These are phyloP conservation scores for Bipolaris bicolor DNA, from an alignment of 2,329 filamentous ascomycete genomes.

Conservation along the genomic window DNA sequence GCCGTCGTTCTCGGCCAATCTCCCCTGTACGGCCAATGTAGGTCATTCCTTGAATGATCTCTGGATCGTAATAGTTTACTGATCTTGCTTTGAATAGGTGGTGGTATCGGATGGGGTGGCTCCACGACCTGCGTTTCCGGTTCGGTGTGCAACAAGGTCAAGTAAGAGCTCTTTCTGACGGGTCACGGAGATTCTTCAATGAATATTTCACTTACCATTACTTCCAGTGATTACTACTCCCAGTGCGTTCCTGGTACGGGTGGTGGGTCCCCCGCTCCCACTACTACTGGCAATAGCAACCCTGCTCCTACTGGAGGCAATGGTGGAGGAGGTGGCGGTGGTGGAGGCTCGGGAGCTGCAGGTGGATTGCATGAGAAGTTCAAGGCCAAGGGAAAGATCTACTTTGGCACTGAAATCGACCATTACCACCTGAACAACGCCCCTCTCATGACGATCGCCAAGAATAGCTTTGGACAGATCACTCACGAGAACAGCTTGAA, in stretches of 20 bases:
- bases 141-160: conserved; percentile 42
- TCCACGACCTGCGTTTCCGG: conserved; percentile 50
- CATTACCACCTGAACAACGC: conserved; percentile 59
- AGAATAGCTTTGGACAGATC: conserved; percentile 66
- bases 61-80: background rate
- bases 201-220: too few relatives aligned
- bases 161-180: background rate
- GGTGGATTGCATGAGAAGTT: conserved; percentile 36
- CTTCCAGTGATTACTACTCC: conserved; percentile 54
- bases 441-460: conserved; percentile 61
- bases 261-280: conserved; percentile 3
- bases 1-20: conserved; percentile 11
- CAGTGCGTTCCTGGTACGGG: conserved; percentile 48
- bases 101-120: conserved; percentile 48
- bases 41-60: conserved; percentile 13
- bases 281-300: background rate
- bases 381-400: conserved; percentile 68
- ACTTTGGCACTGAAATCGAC: conserved; percentile 66
- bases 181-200: background rate
- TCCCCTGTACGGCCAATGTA: conserved; percentile 53
- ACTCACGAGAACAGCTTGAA: conserved; percentile 74
- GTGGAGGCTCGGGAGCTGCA: background rate
- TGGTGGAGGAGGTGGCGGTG: background rate
- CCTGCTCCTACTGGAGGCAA: conserved; percentile 11
- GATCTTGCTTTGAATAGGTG: background rate